Evolutionary conservation across 2,329 filamentous ascomycete species (phyloP).

Genomic region (Helicocarpus griseus): DNA sequence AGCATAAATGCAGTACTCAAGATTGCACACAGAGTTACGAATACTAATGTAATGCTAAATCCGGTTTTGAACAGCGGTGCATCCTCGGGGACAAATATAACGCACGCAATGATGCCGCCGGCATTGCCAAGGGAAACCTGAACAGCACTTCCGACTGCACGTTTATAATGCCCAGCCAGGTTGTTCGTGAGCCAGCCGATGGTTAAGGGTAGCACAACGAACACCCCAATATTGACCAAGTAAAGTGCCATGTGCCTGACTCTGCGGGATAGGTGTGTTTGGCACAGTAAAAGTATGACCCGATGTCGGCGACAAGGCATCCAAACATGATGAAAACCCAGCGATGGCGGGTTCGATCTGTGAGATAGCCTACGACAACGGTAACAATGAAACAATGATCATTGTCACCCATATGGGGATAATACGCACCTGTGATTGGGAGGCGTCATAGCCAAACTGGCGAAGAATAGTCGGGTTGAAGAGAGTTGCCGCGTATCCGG

Average conservation of each 20-base stretch:
- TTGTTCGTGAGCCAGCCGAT: conserved; percentile 61
- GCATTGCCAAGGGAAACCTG: conserved; percentile 59
- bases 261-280: conserved; percentile 37
- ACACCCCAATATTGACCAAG: conserved; percentile 45
- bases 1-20: conserved; percentile 22
- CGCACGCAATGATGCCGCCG: conserved; percentile 50
- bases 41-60: conserved; percentile 34
- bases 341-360: conserved; percentile 43
- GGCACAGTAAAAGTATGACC: conserved; percentile 46
- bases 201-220: conserved; percentile 51
- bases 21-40: conserved; percentile 25
- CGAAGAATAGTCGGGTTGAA: conserved; percentile 35
- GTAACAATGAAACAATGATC: conserved; percentile 48
- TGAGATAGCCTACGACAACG: conserved; percentile 40
- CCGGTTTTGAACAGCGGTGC: conserved; percentile 21
- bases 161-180: conserved; percentile 59
- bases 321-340: conserved; percentile 47
- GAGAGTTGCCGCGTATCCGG: conserved; percentile 35
- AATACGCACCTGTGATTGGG: conserved; percentile 40
- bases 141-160: conserved; percentile 56
- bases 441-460: conserved; percentile 47
- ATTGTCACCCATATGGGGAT: conserved; percentile 54
- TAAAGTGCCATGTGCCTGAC: conserved; percentile 48
- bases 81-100: conserved; percentile 22
- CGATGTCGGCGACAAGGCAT: conserved; percentile 41